A percentile compares a stretch with the other conserved stretches of the same genome.
Conservation (phyloP, 768 basidiomycete species). For the Pleurotus giganteus region DNA sequence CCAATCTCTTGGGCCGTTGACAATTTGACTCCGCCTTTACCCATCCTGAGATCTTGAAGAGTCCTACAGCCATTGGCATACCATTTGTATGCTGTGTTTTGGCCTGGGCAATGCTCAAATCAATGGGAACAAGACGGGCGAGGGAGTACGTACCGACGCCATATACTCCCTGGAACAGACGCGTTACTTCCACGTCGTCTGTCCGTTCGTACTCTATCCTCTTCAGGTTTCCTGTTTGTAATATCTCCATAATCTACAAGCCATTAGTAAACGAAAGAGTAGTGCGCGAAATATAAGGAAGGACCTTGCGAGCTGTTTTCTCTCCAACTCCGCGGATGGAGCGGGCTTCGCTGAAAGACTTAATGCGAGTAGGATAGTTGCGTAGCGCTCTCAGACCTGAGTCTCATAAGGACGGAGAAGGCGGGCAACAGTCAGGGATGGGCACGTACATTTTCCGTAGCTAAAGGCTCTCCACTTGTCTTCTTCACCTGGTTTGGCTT, state of each 20-base stretch:
- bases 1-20: conserved; percentile 64
- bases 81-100: conserved; percentile 67
- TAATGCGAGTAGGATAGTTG: conserved; percentile 56
- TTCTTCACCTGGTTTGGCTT: conserved; percentile 54
- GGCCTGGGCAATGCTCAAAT: conserved; percentile 39
- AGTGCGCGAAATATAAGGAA: neutral
- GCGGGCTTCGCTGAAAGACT: conserved; percentile 55
- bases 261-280: neutral
- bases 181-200: conserved; percentile 54
- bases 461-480: conserved; percentile 67
- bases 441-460: conserved; percentile 61
- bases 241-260: conserved; percentile 74
- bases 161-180: conserved; percentile 77
- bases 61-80: conserved; percentile 75
- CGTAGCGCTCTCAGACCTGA: conserved; percentile 61
- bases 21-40: conserved; percentile 62
- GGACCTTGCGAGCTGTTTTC: conserved; percentile 76
- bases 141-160: conserved; percentile 64
- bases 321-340: conserved; percentile 62
- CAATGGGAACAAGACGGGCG: neutral
- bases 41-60: conserved; percentile 65
- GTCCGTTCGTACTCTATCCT: conserved; percentile 69
- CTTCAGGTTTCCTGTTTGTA: conserved; percentile 68
- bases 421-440: neutral
- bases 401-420: neutral